Base-by-base conservation (phyloP, 2,329 filamentous ascomycete species). In the Botrytis galanthina region DNA sequence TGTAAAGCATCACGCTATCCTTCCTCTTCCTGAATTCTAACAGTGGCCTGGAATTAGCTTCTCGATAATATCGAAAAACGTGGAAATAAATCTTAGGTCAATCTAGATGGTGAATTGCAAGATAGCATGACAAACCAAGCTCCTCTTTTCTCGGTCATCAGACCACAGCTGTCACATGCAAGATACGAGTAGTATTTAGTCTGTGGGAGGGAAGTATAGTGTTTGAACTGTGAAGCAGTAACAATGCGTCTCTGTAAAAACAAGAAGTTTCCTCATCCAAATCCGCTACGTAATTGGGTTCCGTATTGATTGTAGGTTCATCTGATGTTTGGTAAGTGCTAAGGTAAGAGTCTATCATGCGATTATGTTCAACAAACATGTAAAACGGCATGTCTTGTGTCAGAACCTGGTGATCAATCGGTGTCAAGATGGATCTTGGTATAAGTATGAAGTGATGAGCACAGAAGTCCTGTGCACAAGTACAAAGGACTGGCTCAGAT, bases 401-500 rank as follows among this genome's bases (percentile, higher is more conserved):
- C 12, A 5, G 51, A 3, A 29, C n/a, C 51, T 54, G n/a, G 48
- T n/a, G 26, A 54, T n/a, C 29, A 5, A 16, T 14, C 26, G 5
- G 26, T n/a, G 12, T 14, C 26, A 4, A 51, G 4, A n/a, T n/a
- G 1, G 12, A n/a, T 54, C 0, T 29, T 1, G 9, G 48, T n/a
- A n/a, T 16, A 16, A n/a, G 26, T n/a, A 54, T 14, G 12, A 2
- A 54, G 26, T 14, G 48, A 54, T 54, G 48, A n/a, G 26, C 10
- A 22, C 22, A 54, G 16, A n/a, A 51, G 32, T 6, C 63, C 63
- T 39, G 35, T 67, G 14, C 44, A 67, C 4, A 51, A 51, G 1
- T 67, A 67, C 4, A 67, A 26, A 51, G 63, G 63, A 16, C 4
- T 67, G 32, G 22, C 44, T n/a, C 63, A 67, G 22, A 67, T 67